Percentiles rank a stretch among this genome's conserved stretches.
phyloP scores from a whole-genome alignment of 1,139 yeast species.

The Candida sp. region DNA sequence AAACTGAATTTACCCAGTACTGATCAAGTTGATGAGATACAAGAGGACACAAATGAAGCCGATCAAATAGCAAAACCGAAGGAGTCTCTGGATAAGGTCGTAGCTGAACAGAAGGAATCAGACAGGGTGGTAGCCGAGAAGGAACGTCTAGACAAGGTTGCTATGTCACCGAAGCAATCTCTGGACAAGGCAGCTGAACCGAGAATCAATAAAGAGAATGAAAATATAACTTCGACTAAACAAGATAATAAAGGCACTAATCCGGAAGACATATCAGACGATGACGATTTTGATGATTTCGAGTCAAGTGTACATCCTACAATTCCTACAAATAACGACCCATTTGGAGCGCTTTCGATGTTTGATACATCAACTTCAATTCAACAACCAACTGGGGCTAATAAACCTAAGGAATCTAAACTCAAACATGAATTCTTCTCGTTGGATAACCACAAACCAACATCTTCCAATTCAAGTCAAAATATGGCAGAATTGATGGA shows the following conservation, averaged over 20 bases:
- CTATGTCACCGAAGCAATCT: too few relatives aligned
- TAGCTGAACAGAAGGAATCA: too few relatives aligned
- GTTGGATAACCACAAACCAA: not conserved
- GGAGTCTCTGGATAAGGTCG: not conserved
- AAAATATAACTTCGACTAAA: too few relatives aligned
- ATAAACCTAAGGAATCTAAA: not conserved
- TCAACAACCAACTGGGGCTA: not conserved
- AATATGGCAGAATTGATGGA: slow-evolving; percentile 3
- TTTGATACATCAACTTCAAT: not conserved
- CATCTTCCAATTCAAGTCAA: not conserved
- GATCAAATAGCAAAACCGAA: not conserved
- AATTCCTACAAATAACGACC: not conserved
- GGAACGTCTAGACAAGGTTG: too few relatives aligned
- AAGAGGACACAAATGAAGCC: not conserved
- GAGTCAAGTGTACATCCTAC: slow-evolving; percentile 11
- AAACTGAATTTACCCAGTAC: not conserved
- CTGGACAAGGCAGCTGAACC: too few relatives aligned
- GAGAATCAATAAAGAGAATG: too few relatives aligned
- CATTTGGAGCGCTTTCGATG: not conserved
- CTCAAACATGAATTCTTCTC: slow-evolving; percentile 1
- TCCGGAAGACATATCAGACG: slow-evolving; percentile 6
- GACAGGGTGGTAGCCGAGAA: too few relatives aligned
- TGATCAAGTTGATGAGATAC: not conserved
- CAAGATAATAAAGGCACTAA: not conserved
- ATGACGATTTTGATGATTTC: slow-evolving; percentile 18